phyloP scores from a whole-genome alignment of 2,329 filamentous ascomycete genomes.

The Venturia aucupariae region DNA sequence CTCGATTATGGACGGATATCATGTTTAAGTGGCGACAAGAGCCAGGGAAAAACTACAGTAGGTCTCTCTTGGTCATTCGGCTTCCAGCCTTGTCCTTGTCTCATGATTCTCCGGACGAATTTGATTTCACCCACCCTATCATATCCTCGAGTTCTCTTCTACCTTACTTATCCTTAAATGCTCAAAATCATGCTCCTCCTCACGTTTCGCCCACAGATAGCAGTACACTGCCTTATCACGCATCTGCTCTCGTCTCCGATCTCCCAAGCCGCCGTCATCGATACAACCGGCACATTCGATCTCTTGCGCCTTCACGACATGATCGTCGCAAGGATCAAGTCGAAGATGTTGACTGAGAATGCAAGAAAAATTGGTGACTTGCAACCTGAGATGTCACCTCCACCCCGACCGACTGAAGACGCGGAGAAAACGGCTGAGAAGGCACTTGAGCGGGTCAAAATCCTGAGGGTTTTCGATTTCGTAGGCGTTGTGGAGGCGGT shows the following conservation, averaged over 20 bases:
- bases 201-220: conserved; percentile 21
- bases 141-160: not conserved
- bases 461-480: conserved; percentile 44
- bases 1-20: conserved; percentile 26
- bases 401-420: conserved; percentile 1
- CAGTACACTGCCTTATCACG: conserved; percentile 28
- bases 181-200: not conserved
- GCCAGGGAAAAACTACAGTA: conserved; percentile 22
- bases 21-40: conserved; percentile 28
- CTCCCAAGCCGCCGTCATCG: conserved; percentile 34
- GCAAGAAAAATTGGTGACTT: conserved; percentile 3
- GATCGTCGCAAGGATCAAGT: conserved; percentile 21
- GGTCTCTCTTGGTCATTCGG: conserved; percentile 12
- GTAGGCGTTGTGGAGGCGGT: conserved; percentile 39
- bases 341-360: not conserved
- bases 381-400: conserved; percentile 5
- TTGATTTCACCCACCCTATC: not conserved
- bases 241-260: conserved; percentile 27
- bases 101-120: too few species aligned
- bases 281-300: conserved; percentile 38
- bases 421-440: conserved; percentile 25
- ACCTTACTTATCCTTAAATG: not conserved
- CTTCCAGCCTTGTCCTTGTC: not conserved
- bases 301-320: conserved; percentile 30
- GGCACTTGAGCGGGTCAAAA: conserved; percentile 35